Conservation (phyloP, 2,329 filamentous ascomycete species). For the Fusarium palustre region DNA sequence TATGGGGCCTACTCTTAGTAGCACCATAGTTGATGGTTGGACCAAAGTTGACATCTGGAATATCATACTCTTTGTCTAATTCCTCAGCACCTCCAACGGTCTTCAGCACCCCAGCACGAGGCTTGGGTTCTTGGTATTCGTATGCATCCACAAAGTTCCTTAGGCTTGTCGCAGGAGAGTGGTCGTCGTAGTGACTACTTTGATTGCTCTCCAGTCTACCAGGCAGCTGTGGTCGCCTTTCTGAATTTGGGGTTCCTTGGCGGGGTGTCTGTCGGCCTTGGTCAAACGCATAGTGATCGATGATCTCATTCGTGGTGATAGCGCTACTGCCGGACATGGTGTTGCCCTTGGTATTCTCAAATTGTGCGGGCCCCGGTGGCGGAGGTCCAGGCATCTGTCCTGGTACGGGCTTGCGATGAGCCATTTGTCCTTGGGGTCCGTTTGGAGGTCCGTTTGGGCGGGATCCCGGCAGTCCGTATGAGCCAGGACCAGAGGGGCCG, state of each 20-base stretch:
- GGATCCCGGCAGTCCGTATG: conserved; percentile 43
- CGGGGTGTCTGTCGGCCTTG: conserved; percentile 40
- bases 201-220: conserved; percentile 48
- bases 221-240: conserved; percentile 42
- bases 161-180: conserved; percentile 55
- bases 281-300: conserved; percentile 54
- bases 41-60: conserved; percentile 87
- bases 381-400: conserved; percentile 22
- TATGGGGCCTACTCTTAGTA: conserved; percentile 50
- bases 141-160: conserved; percentile 44
- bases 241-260: conserved; percentile 34
- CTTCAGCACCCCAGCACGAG: conserved; percentile 82
- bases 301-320: conserved; percentile 54
- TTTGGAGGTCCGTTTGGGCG: conserved; percentile 38
- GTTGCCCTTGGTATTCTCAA: conserved; percentile 37
- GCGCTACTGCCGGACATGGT: conserved; percentile 46
- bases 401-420: conserved; percentile 49
- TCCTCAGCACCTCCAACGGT: conserved; percentile 72
- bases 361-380: conserved; percentile 34
- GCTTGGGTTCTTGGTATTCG: conserved; percentile 51
- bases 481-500: conserved; percentile 40
- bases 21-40: conserved; percentile 77
- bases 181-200: conserved; percentile 70
- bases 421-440: conserved; percentile 40
- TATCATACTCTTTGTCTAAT: conserved; percentile 56